Conservation (phyloP, 768 basidiomycete species). For the Cantharellus cinnabarinus region DNA sequence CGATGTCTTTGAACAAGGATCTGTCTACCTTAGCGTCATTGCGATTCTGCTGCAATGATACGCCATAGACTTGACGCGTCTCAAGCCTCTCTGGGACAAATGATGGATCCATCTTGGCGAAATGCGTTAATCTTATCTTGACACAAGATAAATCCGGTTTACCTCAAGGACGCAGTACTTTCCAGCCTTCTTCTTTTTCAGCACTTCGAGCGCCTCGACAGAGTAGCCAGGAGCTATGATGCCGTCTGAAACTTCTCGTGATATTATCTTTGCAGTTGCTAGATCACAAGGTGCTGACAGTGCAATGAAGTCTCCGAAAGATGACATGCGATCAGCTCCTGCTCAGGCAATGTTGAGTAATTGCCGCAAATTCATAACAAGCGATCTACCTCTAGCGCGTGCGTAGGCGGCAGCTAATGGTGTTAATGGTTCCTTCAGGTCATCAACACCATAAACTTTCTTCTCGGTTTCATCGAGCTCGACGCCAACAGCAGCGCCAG, state of each 20-base stretch:
- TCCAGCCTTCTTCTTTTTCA: constrained; percentile 91
- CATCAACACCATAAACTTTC: constrained; percentile 90
- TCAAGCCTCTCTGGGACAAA: constrained; percentile 67
- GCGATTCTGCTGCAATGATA: constrained; percentile 72
- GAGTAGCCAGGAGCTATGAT: constrained; percentile 92
- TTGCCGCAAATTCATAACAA: neutral
- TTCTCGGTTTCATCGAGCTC: constrained; percentile 68
- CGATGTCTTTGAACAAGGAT: constrained; percentile 66
- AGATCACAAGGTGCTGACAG: constrained; percentile 83
- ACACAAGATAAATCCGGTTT: neutral
- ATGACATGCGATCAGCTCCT: constrained; percentile 98
- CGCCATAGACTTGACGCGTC: constrained; percentile 88
- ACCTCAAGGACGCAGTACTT: constrained; percentile 97
- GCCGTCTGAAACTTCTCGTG: constrained; percentile 96
- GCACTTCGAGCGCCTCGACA: constrained; percentile 67
- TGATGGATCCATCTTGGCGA: constrained; percentile 58
- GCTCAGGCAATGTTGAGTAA: neutral
- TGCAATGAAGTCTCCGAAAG: constrained; percentile 97
- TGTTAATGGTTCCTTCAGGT: constrained; percentile 75
- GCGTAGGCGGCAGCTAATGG: constrained; percentile 86
- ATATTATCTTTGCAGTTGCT: constrained; percentile 89
- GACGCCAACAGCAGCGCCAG: constrained; percentile 85
- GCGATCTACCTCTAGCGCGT: constrained; percentile 56
- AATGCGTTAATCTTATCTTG: neutral
- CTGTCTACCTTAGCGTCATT: constrained; percentile 79